These are phyloP conservation scores for Venturia nashicola DNA, from an alignment of 2,329 filamentous ascomycete genomes.

Conservation along the genomic window DNA sequence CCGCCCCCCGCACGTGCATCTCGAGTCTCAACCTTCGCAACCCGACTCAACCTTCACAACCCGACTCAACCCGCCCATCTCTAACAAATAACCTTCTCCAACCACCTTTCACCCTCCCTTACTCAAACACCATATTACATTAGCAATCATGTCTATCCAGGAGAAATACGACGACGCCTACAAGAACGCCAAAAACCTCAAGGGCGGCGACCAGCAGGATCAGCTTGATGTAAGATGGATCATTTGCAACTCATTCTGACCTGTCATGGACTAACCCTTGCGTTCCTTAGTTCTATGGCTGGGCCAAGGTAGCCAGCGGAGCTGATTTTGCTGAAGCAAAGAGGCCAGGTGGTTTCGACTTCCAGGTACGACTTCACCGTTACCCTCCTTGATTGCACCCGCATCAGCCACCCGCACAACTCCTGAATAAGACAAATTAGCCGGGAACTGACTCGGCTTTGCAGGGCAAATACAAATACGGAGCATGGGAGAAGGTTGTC, in stretches of 20 bases:
- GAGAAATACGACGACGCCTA: slow-evolving; percentile 6
- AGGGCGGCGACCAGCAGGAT: neutral
- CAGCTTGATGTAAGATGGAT: neutral
- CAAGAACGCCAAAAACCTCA: slow-evolving; percentile 7
- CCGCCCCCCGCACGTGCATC: neutral
- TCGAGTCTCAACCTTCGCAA: neutral
- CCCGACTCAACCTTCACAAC: neutral
- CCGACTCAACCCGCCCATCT: neutral
- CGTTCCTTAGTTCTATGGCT: slow-evolving; percentile 36
- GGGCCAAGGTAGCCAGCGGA: slow-evolving; percentile 30
- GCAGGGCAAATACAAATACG: slow-evolving; percentile 70
- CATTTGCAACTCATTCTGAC: neutral
- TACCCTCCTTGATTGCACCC: neutral
- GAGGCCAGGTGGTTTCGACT: slow-evolving; percentile 55
- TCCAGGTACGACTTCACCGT: slow-evolving; percentile 39
- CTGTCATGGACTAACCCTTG: neutral
- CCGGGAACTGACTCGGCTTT: neutral
- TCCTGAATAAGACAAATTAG: neutral
- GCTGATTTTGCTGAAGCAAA: slow-evolving; percentile 28
- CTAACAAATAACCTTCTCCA: neutral
- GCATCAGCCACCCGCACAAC: too few species aligned
- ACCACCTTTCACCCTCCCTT: neutral
- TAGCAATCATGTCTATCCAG: neutral
- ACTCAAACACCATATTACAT: neutral
- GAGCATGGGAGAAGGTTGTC: slow-evolving; percentile 60